Percentiles rank a stretch among this genome's conserved stretches.
phyloP scores from a whole-genome alignment of 2,329 filamentous ascomycete genomes.

The Neopestalotiopsis rosae region DNA sequence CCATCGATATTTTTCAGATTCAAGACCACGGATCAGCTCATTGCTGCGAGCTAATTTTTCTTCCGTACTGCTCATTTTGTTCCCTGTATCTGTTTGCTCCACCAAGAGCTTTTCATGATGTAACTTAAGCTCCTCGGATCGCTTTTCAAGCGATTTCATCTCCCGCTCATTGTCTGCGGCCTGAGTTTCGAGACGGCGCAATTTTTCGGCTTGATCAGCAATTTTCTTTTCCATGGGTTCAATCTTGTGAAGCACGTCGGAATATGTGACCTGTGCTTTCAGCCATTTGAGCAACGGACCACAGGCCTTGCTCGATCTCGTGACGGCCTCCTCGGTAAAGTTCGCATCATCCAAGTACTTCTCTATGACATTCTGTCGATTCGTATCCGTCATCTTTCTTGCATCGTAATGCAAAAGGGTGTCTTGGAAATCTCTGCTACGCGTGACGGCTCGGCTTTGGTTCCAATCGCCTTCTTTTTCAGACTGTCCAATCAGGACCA shows the following conservation, averaged over 20 bases:
- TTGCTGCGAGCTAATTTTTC: constrained; percentile 93
- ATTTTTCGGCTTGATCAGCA: constrained; percentile 70
- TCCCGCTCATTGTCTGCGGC: not conserved
- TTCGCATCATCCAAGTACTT: constrained; percentile 93
- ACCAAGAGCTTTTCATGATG: constrained; percentile 46
- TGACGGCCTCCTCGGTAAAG: constrained; percentile 95
- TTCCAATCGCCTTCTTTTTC: constrained; percentile 91
- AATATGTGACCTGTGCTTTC: constrained; percentile 94
- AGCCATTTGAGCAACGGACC: constrained; percentile 98
- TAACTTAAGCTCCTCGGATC: constrained; percentile 95
- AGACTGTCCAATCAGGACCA: constrained; percentile 80
- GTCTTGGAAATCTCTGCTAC: constrained; percentile 90
- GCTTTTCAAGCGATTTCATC: constrained; percentile 83
- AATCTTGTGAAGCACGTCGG: constrained; percentile 93
- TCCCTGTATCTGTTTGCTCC: too few relatives aligned
- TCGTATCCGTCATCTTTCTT: constrained; percentile 84
- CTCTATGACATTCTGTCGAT: constrained; percentile 87
- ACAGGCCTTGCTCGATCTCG: constrained; percentile 94
- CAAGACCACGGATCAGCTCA: constrained; percentile 89
- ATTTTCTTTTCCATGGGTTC: constrained; percentile 74
- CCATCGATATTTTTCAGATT: constrained; percentile 92
- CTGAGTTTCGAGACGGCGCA: not conserved
- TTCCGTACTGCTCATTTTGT: too few relatives aligned
- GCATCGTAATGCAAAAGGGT: constrained; percentile 85
- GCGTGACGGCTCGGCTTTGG: constrained; percentile 84